Conservation (phyloP, 1,284 basidiomycete species). For the Apiotrichum porosum region DNA sequence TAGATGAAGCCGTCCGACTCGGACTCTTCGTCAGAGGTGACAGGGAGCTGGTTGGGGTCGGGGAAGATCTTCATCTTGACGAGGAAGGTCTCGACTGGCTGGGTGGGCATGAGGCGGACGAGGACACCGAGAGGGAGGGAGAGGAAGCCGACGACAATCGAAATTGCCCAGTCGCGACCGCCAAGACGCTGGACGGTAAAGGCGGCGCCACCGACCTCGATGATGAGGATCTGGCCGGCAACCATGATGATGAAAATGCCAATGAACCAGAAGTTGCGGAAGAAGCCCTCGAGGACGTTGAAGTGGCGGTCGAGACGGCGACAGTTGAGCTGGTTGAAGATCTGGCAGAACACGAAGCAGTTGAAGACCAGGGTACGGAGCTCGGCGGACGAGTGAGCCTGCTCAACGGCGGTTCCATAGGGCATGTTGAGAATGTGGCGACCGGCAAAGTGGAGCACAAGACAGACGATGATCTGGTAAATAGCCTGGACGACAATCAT, state of each 20-base stretch:
- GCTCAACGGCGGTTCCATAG: no score
- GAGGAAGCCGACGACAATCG: slow-evolving; percentile 71
- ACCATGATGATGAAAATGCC: slow-evolving; percentile 78
- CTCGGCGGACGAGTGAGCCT: slow-evolving; percentile 48
- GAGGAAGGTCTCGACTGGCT: slow-evolving; percentile 68
- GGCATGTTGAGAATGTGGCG: slow-evolving; percentile 61
- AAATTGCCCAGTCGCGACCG: slow-evolving; percentile 89
- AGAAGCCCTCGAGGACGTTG: slow-evolving; percentile 84
- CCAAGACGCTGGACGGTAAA: slow-evolving; percentile 80
- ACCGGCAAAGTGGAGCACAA: slow-evolving; percentile 87
- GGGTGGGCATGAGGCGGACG: slow-evolving; percentile 76
- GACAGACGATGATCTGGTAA: slow-evolving; percentile 79
- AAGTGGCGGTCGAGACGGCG: slow-evolving; percentile 76
- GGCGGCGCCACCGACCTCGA: slow-evolving; percentile 84
- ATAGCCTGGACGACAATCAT: slow-evolving; percentile 86
- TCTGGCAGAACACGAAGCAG: slow-evolving; percentile 90
- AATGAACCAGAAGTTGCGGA: slow-evolving; percentile 79
- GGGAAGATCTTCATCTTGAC: slow-evolving; percentile 62
- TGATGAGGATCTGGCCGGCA: slow-evolving; percentile 78
- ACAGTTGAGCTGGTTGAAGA: slow-evolving; percentile 90
- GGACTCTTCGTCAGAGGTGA: slow-evolving; percentile 54
- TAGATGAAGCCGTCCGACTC: slow-evolving; percentile 51
- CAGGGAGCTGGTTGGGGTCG: slow-evolving; percentile 65
- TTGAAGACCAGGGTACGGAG: slow-evolving; percentile 92
- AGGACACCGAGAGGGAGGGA: slow-evolving; percentile 83